Evolutionary conservation across 148 eudicot species (phyloP).

Genomic region (Nyssa sinensis): DNA sequence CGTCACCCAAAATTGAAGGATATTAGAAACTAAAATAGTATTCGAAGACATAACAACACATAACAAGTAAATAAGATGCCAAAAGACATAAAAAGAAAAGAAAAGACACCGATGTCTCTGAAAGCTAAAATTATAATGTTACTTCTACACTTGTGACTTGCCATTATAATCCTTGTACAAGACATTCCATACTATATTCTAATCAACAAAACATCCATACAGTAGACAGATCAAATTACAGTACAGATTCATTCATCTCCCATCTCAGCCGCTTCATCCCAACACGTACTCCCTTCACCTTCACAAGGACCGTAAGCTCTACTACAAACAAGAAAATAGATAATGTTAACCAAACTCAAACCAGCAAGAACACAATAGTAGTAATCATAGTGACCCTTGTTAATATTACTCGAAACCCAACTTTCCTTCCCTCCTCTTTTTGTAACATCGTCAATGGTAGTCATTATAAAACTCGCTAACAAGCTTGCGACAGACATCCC

Average conservation of each 20-base stretch:
- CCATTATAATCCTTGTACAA: too few species aligned
- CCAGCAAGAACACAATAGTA: slow-evolving; percentile 52
- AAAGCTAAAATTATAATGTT: too few species aligned
- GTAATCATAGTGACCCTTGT: slow-evolving; percentile 69
- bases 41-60: too few species aligned
- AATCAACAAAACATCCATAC: too few species aligned
- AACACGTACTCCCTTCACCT: slow-evolving; percentile 9
- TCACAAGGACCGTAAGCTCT: slow-evolving; percentile 49
- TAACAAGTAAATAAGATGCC: too few species aligned
- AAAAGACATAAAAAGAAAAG: too few species aligned
- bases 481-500: slow-evolving; percentile 35
- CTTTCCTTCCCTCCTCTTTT: slow-evolving; percentile 47
- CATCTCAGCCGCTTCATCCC: neutral
- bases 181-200: too few species aligned
- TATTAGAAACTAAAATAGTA: too few species aligned
- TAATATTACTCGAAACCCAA: slow-evolving; percentile 64
- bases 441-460: slow-evolving; percentile 30
- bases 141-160: too few species aligned
- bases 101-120: too few species aligned
- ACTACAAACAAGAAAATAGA: slow-evolving; percentile 47
- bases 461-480: slow-evolving; percentile 47
- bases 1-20: too few species aligned
- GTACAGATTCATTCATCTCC: neutral
- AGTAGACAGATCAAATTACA: too few species aligned
- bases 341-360: slow-evolving; percentile 41